These are phyloP conservation scores for Clitopilus passeckerianus DNA, from an alignment of 768 basidiomycete genomes.

Conservation along the genomic window DNA sequence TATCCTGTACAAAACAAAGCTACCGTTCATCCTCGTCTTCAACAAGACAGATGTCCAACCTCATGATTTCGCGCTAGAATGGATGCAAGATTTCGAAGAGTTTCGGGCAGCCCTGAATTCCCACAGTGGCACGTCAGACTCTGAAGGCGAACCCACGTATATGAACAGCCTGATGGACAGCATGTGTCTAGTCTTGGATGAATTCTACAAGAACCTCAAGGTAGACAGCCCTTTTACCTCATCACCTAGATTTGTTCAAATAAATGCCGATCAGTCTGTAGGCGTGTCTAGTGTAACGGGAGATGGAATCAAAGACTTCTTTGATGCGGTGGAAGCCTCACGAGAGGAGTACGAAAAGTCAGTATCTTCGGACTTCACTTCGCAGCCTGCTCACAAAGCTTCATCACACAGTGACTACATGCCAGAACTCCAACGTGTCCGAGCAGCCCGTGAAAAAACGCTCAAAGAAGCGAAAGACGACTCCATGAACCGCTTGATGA, in stretches of 20 bases:
- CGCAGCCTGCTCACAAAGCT: not conserved
- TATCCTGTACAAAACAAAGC: slow-evolving; percentile 95
- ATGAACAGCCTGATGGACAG: slow-evolving; percentile 99
- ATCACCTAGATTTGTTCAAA: not conserved
- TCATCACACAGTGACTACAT: slow-evolving; percentile 70
- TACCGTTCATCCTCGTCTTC: slow-evolving; percentile 97
- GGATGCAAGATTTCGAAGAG: slow-evolving; percentile 97
- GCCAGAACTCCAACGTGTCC: slow-evolving; percentile 79
- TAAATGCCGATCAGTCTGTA: slow-evolving; percentile 56
- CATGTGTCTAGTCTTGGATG: slow-evolving; percentile 97
- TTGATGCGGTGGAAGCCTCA: slow-evolving; percentile 86
- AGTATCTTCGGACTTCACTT: slow-evolving; percentile 16
- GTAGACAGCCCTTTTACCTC: slow-evolving; percentile 33
- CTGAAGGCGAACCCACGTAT: slow-evolving; percentile 91
- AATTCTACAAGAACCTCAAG: slow-evolving; percentile 96
- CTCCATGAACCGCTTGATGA: slow-evolving; percentile 72
- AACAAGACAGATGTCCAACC: slow-evolving; percentile 95
- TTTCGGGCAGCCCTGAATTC: slow-evolving; percentile 86
- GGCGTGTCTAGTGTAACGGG: slow-evolving; percentile 96
- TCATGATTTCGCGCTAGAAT: slow-evolving; percentile 90
- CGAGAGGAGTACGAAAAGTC: slow-evolving; percentile 87
- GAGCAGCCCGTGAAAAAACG: slow-evolving; percentile 55
- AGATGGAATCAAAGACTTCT: slow-evolving; percentile 88
- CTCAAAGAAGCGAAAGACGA: slow-evolving; percentile 68
- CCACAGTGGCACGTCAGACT: slow-evolving; percentile 60